Conservation (phyloP, 73 alveolate genomes). For the Paramecium biaurelia region DNA sequence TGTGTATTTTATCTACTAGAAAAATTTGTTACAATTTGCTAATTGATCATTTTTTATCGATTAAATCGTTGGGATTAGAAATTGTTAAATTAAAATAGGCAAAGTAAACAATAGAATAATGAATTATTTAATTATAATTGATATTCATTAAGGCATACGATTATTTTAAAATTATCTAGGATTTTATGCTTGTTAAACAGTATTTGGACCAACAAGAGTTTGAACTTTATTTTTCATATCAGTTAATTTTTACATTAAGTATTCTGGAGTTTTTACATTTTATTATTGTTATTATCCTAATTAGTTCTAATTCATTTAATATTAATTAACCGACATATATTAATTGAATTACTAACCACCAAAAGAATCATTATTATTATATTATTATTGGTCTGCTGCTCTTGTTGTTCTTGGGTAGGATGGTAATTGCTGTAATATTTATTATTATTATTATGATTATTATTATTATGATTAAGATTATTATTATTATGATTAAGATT, state of each 20-base stretch:
- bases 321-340: neutral
- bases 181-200: neutral
- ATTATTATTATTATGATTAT: too few relatives aligned
- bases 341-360: neutral
- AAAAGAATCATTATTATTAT: neutral
- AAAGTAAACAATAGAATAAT: neutral
- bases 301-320: neutral
- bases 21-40: too few relatives aligned
- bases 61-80: too few relatives aligned
- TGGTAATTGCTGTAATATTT: neutral
- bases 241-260: conserved; percentile 29
- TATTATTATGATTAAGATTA: too few relatives aligned
- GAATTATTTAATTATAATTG: neutral
- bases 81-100: too few relatives aligned
- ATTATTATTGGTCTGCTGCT: neutral
- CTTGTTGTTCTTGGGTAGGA: neutral
- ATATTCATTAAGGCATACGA: neutral
- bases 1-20: too few relatives aligned
- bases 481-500: neutral
- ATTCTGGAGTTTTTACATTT: conserved; percentile 23
- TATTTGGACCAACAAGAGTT: neutral
- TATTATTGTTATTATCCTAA: neutral
- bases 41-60: too few relatives aligned
- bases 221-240: conserved; percentile 45
- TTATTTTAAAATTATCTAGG: neutral